Conservation (phyloP, 2,329 filamentous ascomycete species). For the Ophiosphaerella korrae region DNA sequence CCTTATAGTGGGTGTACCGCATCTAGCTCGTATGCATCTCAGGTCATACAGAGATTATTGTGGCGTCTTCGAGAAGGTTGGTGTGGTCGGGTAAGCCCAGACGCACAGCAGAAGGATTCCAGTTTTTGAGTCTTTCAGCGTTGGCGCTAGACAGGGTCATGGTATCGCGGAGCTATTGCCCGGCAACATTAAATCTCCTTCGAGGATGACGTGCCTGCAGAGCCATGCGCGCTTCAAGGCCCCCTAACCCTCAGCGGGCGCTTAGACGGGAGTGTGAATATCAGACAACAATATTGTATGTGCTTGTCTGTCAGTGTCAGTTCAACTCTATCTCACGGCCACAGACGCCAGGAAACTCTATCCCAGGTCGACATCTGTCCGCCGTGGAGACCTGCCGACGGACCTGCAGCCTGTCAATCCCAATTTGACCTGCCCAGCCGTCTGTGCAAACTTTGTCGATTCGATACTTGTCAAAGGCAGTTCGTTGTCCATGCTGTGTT, state of each 20-base stretch:
- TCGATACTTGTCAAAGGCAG: background rate
- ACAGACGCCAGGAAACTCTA: constrained; percentile 21
- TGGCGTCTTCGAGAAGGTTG: constrained; percentile 38
- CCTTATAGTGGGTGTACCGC: constrained; percentile 1
- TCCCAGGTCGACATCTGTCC: constrained; percentile 2
- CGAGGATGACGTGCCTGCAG: constrained; percentile 35
- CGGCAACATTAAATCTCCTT: constrained; percentile 34
- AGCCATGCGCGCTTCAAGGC: constrained; percentile 16
- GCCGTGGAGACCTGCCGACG: constrained; percentile 1
- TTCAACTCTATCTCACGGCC: constrained; percentile 25
- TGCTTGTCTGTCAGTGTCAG: constrained; percentile 25
- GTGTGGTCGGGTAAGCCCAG: constrained; percentile 16
- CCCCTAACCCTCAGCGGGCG: constrained; percentile 5
- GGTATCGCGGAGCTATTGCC: constrained; percentile 24
- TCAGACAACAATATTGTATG: constrained; percentile 15
- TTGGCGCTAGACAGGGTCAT: constrained; percentile 24
- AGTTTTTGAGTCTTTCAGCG: constrained; percentile 24
- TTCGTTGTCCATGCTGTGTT: background rate
- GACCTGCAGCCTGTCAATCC: constrained; percentile 24
- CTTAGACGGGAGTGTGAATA: constrained; percentile 5
- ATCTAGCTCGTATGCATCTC: constrained; percentile 13
- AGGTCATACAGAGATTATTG: constrained; percentile 23
- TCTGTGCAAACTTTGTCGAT: background rate
- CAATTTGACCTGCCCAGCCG: constrained; percentile 13
- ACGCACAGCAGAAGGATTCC: constrained; percentile 15